Conservation (phyloP, 2,329 filamentous ascomycete species). For the Pleurostoma richardsiae region DNA sequence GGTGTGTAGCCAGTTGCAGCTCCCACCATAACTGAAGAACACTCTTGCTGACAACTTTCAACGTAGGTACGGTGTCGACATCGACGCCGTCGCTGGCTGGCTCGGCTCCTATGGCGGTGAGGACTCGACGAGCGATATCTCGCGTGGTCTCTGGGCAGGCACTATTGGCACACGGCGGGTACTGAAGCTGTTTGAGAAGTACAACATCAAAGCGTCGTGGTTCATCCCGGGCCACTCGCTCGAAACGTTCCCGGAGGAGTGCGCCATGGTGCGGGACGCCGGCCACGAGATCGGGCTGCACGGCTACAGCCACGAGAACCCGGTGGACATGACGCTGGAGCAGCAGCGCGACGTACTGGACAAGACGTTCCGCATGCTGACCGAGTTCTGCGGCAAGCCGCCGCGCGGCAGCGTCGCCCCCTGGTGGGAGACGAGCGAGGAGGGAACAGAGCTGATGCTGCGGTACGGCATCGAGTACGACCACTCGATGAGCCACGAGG, state of each 20-base stretch:
- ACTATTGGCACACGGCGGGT: slow-evolving; percentile 61
- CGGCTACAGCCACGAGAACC: slow-evolving; percentile 27
- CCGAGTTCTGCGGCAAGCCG: slow-evolving; percentile 66
- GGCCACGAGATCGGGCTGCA: slow-evolving; percentile 44
- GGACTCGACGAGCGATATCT: slow-evolving; percentile 68
- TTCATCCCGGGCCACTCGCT: slow-evolving; percentile 45
- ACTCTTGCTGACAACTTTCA: background rate
- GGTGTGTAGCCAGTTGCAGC: slow-evolving; percentile 6
- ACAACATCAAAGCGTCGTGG: slow-evolving; percentile 62
- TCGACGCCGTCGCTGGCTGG: slow-evolving; percentile 75
- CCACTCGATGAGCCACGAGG: slow-evolving; percentile 61
- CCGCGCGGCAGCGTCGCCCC: slow-evolving; percentile 69
- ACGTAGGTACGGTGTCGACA: slow-evolving; percentile 61
- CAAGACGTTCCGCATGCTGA: slow-evolving; percentile 68
- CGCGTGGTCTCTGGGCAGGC: slow-evolving; percentile 64
- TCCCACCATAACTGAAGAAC: too few species aligned
- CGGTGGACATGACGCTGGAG: slow-evolving; percentile 57
- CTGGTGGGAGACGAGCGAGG: slow-evolving; percentile 67
- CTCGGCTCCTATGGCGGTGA: slow-evolving; percentile 70
- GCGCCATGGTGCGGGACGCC: slow-evolving; percentile 36
- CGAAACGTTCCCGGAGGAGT: slow-evolving; percentile 43
- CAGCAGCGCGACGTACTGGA: slow-evolving; percentile 72
- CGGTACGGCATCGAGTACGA: slow-evolving; percentile 67
- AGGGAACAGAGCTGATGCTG: slow-evolving; percentile 60
- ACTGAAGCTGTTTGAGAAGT: slow-evolving; percentile 66